Percentiles rank a stretch among this genome's conserved stretches.
phyloP scores from a whole-genome alignment of 2,329 filamentous ascomycete species.

The Botryosphaeria dothidea region DNA sequence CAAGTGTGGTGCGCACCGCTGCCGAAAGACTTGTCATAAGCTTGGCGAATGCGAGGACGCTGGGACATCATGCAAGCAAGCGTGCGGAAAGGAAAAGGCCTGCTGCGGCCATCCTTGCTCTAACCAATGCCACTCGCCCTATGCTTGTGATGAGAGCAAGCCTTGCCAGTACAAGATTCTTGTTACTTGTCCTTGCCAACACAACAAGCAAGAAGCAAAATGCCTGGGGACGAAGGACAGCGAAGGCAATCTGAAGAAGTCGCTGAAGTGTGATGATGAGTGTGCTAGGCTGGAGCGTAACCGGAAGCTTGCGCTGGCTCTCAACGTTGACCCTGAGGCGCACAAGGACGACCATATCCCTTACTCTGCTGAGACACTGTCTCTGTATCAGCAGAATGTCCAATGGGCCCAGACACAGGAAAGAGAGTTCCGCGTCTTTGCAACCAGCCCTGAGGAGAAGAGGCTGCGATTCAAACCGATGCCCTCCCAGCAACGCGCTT shows the following conservation, averaged over 20 bases:
- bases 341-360: constrained; percentile 77
- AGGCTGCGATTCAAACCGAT: constrained; percentile 87
- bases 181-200: constrained; percentile 83
- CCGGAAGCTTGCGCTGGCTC: constrained; percentile 75
- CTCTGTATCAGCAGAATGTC: constrained; percentile 66
- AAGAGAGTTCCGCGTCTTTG: constrained; percentile 79
- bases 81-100: constrained; percentile 60
- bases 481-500: constrained; percentile 73
- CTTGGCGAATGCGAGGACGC: constrained; percentile 83
- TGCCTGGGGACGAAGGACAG: constrained; percentile 71
- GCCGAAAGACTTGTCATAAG: constrained; percentile 80
- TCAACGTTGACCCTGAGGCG: constrained; percentile 77
- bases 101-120: constrained; percentile 79
- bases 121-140: constrained; percentile 79
- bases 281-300: constrained; percentile 85
- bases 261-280: constrained; percentile 85
- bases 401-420: constrained; percentile 76
- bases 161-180: constrained; percentile 80
- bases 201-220: constrained; percentile 79
- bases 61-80: constrained; percentile 58
- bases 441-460: constrained; percentile 68
- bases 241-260: constrained; percentile 62
- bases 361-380: constrained; percentile 77
- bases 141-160: constrained; percentile 78
- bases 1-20: constrained; percentile 82